Evolutionary conservation across 2,329 filamentous ascomycete genomes (phyloP).

Genomic region (Nemania diffusa): DNA sequence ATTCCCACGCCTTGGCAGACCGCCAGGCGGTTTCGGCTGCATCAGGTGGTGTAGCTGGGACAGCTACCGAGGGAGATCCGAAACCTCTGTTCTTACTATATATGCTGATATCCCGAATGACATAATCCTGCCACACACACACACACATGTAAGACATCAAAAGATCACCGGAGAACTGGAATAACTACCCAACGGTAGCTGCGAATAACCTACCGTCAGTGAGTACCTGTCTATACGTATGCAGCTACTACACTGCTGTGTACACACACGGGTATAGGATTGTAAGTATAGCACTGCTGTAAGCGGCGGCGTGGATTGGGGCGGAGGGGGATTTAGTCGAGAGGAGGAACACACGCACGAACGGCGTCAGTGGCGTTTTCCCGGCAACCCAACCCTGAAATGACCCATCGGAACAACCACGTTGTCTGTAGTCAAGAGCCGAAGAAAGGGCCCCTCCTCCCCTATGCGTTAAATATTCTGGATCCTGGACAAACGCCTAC

Average conservation of each 20-base stretch:
- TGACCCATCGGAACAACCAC: slow-evolving; percentile 9
- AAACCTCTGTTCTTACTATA: slow-evolving; percentile 1
- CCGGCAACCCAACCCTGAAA: slow-evolving; percentile 4
- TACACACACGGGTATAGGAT: no score
- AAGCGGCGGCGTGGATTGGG: slow-evolving; percentile 20
- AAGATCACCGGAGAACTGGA: slow-evolving; percentile 11
- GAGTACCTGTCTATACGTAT: background rate
- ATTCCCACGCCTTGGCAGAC: background rate
- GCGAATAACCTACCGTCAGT: background rate
- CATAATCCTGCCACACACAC: slow-evolving; percentile 33
- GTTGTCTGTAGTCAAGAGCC: slow-evolving; percentile 7
- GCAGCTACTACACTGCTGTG: no score
- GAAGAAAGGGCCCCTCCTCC: slow-evolving; percentile 2
- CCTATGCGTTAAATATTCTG: no score
- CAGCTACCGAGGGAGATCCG: background rate
- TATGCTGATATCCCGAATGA: slow-evolving; percentile 16
- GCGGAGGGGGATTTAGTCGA: slow-evolving; percentile 2
- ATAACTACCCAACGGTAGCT: background rate
- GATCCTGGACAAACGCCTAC: background rate
- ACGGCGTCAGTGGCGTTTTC: slow-evolving; percentile 23
- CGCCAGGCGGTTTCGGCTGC: background rate
- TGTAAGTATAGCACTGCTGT: background rate
- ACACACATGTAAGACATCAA: slow-evolving; percentile 14
- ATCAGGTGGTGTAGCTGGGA: background rate
- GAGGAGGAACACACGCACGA: slow-evolving; percentile 3